These are phyloP conservation scores for Gossypium ekmanianum DNA, from an alignment of 345 rosid genomes.

Conservation along the genomic window DNA sequence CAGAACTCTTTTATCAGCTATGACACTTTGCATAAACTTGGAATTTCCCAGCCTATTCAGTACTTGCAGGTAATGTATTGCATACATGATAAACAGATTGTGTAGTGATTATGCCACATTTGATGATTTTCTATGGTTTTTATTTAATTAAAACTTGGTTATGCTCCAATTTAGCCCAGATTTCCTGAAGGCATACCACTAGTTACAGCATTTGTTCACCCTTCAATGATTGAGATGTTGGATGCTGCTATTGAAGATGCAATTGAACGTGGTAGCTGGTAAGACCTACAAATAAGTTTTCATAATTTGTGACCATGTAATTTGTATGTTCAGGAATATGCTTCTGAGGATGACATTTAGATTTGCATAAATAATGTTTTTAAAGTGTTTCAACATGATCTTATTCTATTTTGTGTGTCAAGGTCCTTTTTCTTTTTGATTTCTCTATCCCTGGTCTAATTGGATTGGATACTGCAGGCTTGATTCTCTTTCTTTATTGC, in stretches of 20 bases:
- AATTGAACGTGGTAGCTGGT: slow-evolving; percentile 85
- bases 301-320: background rate
- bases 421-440: slow-evolving; percentile 10
- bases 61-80: slow-evolving; percentile 73
- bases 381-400: slow-evolving; percentile 1
- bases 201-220: slow-evolving; percentile 70
- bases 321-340: slow-evolving; percentile 7
- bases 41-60: slow-evolving; percentile 83
- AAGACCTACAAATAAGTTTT: slow-evolving; percentile 26
- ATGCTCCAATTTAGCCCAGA: slow-evolving; percentile 71
- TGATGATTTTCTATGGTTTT: slow-evolving; percentile 19
- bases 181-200: slow-evolving; percentile 85
- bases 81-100: slow-evolving; percentile 2
- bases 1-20: slow-evolving; percentile 84
- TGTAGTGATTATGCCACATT: slow-evolving; percentile 2
- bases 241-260: slow-evolving; percentile 85
- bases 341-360: background rate
- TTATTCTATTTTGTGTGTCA: background rate
- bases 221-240: slow-evolving; percentile 85
- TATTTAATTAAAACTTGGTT: slow-evolving; percentile 41
- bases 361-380: background rate
- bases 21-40: slow-evolving; percentile 78
- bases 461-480: slow-evolving; percentile 58
- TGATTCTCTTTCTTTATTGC: slow-evolving; percentile 78
- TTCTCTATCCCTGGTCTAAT: slow-evolving; percentile 21